Evolutionary conservation across 257 asterid species (phyloP).

Genomic region (Solanum rostratum): DNA sequence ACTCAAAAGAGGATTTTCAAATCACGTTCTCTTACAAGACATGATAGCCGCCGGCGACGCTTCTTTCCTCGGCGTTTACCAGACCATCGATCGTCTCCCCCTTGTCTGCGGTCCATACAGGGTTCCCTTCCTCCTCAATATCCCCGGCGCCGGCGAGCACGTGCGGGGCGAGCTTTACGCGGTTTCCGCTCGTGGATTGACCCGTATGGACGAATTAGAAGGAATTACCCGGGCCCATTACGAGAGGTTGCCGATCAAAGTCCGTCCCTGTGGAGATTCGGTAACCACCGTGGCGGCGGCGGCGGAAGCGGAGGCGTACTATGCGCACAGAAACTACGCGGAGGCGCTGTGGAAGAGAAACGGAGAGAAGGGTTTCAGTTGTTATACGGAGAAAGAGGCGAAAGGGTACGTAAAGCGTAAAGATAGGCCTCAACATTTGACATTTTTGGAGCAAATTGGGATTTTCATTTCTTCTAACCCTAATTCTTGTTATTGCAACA

Average conservation of each 20-base stretch:
- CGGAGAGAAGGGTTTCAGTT: slow-evolving; percentile 39
- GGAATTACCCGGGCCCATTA: slow-evolving; percentile 53
- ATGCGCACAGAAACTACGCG: slow-evolving; percentile 64
- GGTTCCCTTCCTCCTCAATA: slow-evolving; percentile 76
- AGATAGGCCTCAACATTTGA: slow-evolving; percentile 49
- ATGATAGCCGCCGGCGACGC: slow-evolving; percentile 62
- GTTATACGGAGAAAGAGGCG: slow-evolving; percentile 55
- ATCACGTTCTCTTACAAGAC: slow-evolving; percentile 51
- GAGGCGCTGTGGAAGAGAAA: slow-evolving; percentile 63
- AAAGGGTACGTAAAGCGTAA: slow-evolving; percentile 56
- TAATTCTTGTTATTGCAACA: background rate
- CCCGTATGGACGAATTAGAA: slow-evolving; percentile 63
- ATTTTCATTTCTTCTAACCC: slow-evolving; percentile 21
- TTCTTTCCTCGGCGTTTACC: slow-evolving; percentile 38
- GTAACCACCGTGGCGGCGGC: slow-evolving; percentile 8
- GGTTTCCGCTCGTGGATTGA: slow-evolving; percentile 34
- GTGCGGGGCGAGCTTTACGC: slow-evolving; percentile 73
- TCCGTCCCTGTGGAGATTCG: background rate
- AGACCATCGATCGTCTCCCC: slow-evolving; percentile 38
- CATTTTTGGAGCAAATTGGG: slow-evolving; percentile 57
- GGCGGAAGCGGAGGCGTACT: slow-evolving; percentile 44
- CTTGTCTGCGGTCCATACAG: slow-evolving; percentile 81
- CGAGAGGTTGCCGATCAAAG: slow-evolving; percentile 50
- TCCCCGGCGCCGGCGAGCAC: slow-evolving; percentile 47
- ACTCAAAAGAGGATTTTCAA: slow-evolving; percentile 67